Percentiles rank a stretch among this genome's conserved stretches.
Conservation (phyloP, 1,284 basidiomycete genomes). For the Rhodotorula sp. region DNA sequence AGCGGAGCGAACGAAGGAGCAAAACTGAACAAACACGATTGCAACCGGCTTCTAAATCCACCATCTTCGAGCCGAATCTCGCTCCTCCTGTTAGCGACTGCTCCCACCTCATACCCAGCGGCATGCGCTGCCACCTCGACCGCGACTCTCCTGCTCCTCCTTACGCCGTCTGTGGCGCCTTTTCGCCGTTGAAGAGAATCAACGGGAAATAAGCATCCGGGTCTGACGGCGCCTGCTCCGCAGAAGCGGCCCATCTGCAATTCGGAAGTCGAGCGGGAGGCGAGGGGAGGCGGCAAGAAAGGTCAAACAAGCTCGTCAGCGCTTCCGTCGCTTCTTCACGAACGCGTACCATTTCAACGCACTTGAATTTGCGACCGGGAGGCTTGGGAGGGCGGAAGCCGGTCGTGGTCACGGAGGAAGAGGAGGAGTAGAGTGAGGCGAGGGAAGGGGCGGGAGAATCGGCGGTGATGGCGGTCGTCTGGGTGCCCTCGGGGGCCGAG, state of each 20-base stretch:
- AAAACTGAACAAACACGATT: no score
- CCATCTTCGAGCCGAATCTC: no score
- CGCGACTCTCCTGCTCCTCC: no score
- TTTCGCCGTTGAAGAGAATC: conserved; percentile 10
- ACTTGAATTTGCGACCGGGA: conserved; percentile 31
- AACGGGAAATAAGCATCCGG: conserved; percentile 35
- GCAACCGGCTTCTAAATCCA: no score
- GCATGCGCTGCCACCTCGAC: no score
- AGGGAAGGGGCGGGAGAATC: conserved; percentile 36
- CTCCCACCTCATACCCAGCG: no score
- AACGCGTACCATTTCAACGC: background rate
- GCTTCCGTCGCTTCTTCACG: no score
- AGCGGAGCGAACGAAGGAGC: no score
- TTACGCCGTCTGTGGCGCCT: no score
- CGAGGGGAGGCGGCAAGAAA: background rate
- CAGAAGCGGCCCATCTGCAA: conserved; percentile 13
- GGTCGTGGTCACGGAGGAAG: conserved; percentile 7
- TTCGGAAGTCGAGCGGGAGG: background rate
- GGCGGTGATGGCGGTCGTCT: conserved; percentile 34
- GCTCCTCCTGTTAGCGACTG: no score
- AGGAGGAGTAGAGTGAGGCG: conserved; percentile 31
- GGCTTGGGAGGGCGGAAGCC: conserved; percentile 38
- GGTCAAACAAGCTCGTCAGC: no score
- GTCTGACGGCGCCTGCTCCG: conserved; percentile 27
- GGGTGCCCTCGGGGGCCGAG: conserved; percentile 10